Conservation (phyloP, 1,284 basidiomycete species). For the Sanguinoderma infundibulare region DNA sequence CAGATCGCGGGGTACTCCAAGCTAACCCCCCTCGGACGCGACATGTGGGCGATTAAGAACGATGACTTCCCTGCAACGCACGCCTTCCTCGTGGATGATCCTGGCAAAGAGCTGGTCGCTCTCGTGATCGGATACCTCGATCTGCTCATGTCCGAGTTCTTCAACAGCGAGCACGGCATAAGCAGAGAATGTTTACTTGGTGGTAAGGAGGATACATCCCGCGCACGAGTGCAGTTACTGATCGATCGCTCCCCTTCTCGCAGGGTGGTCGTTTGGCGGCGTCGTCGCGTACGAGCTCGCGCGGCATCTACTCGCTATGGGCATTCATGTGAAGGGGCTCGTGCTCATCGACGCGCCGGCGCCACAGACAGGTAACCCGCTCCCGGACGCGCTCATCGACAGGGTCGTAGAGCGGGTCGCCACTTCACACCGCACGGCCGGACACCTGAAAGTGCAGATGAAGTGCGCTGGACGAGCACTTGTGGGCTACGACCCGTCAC, state of each 20-base stretch:
- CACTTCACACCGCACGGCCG: slow-evolving; percentile 3
- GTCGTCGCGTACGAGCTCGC: slow-evolving; percentile 69
- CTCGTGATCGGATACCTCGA: slow-evolving; percentile 48
- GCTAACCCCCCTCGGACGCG: slow-evolving; percentile 50
- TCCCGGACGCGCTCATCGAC: slow-evolving; percentile 55
- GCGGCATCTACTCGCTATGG: slow-evolving; percentile 49
- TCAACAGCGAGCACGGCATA: background rate
- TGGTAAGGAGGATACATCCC: slow-evolving; percentile 44
- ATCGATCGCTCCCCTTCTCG: background rate
- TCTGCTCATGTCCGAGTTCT: background rate
- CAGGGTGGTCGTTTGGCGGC: slow-evolving; percentile 81
- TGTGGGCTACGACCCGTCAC: slow-evolving; percentile 23
- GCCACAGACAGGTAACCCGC: slow-evolving; percentile 51
- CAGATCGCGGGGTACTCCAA: slow-evolving; percentile 55
- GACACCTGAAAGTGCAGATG: slow-evolving; percentile 26
- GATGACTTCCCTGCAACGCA: slow-evolving; percentile 44
- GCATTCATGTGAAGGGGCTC: slow-evolving; percentile 55
- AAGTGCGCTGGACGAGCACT: slow-evolving; percentile 27
- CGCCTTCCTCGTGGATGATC: slow-evolving; percentile 40
- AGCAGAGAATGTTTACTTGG: slow-evolving; percentile 51
- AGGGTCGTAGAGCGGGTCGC: slow-evolving; percentile 9
- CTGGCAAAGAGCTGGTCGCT: slow-evolving; percentile 48
- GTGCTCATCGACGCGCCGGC: slow-evolving; percentile 69
- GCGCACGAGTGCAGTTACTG: background rate
- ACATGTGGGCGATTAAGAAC: slow-evolving; percentile 65